These are phyloP conservation scores for Sparassis latifolia DNA, from an alignment of 1,284 basidiomycete species.

Conservation along the genomic window DNA sequence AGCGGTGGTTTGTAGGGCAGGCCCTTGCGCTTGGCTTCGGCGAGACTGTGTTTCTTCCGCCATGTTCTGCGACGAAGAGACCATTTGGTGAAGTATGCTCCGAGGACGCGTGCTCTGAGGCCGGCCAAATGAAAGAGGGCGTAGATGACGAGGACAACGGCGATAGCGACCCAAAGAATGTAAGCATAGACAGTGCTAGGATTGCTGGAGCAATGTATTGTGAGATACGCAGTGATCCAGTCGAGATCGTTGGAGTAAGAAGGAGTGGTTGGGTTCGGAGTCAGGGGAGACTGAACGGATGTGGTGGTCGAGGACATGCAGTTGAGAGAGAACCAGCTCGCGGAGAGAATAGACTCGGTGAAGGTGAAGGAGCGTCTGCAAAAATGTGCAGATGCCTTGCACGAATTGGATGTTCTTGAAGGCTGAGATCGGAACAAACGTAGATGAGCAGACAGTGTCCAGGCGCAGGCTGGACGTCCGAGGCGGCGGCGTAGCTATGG, in stretches of 20 bases:
- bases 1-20: constrained; percentile 37
- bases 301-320: constrained; percentile 9
- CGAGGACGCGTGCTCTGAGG: constrained; percentile 34
- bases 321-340: neutral
- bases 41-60: constrained; percentile 33
- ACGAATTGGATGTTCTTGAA: neutral
- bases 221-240: constrained; percentile 52
- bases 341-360: neutral
- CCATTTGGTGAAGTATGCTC: constrained; percentile 51
- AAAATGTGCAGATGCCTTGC: neutral
- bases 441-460: neutral
- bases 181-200: constrained; percentile 51
- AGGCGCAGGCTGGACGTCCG: neutral
- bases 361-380: neutral
- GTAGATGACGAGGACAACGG: constrained; percentile 33
- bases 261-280: constrained; percentile 40
- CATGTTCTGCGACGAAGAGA: constrained; percentile 46
- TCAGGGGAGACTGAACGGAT: constrained; percentile 15
- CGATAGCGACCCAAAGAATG: constrained; percentile 46
- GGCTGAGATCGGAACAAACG: neutral
- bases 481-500: too few species aligned
- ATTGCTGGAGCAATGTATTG: constrained; percentile 44
- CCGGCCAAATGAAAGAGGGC: constrained; percentile 36
- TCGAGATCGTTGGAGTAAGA: constrained; percentile 36
- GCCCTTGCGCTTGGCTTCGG: constrained; percentile 25